Conservation (phyloP, 495 filamentous ascomycete genomes). For the Neurospora cerealis region DNA sequence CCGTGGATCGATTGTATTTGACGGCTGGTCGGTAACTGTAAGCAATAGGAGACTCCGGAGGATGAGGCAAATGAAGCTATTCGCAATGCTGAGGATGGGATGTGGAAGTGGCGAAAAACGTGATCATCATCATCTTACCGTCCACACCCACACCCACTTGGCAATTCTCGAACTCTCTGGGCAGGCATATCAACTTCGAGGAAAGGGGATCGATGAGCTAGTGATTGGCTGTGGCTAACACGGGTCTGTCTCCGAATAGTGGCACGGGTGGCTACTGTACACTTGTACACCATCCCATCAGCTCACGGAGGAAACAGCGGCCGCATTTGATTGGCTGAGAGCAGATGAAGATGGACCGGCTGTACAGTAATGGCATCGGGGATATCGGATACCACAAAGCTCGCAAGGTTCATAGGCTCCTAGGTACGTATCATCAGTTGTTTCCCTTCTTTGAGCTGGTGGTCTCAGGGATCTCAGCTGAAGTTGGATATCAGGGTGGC, state of each 20-base stretch:
- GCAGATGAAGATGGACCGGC: neutral
- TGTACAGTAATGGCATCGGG: neutral
- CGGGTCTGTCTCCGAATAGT: neutral
- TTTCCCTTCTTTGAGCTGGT: neutral
- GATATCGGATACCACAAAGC: neutral
- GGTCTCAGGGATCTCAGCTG: neutral
- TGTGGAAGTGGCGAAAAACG: neutral
- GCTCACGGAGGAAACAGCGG: neutral
- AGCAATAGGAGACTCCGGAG: neutral
- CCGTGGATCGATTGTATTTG: no score
- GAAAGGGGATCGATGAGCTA: neutral
- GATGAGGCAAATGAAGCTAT: neutral
- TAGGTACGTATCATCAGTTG: neutral
- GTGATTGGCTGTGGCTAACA: neutral
- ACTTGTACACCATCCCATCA: neutral
- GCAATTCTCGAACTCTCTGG: neutral
- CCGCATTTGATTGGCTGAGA: neutral
- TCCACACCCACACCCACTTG: neutral
- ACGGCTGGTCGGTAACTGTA: neutral
- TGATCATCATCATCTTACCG: neutral
- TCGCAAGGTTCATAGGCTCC: neutral
- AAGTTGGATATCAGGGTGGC: neutral
- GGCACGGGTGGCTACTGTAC: neutral
- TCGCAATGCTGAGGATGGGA: neutral
- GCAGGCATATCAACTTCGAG: neutral